Conservation (phyloP, 495 filamentous ascomycete genomes). For the Lophiotrema nucula region DNA sequence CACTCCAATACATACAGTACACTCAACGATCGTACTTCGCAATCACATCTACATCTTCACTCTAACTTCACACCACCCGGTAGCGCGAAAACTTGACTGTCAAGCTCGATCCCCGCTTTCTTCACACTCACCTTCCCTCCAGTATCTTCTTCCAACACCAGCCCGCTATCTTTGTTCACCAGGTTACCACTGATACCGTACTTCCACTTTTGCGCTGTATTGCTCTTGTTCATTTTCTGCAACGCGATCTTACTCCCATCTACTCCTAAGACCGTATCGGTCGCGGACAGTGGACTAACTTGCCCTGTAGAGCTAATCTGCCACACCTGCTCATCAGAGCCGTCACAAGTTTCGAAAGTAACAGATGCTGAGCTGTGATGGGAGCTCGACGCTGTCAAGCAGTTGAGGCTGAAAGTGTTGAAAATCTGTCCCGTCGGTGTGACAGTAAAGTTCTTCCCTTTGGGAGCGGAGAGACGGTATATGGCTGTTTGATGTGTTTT, state of each 20-base stretch:
- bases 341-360: constrained; percentile 6
- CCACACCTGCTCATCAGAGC: constrained; percentile 15
- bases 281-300: constrained; percentile 4
- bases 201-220: constrained; percentile 21
- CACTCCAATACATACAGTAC: too few species aligned
- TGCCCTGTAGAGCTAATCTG: neutral
- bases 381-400: constrained; percentile 2
- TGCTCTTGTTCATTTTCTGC: neutral
- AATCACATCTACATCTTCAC: neutral
- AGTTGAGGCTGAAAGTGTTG: constrained; percentile 29
- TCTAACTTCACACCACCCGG: constrained; percentile 26
- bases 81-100: constrained; percentile 24
- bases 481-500: constrained; percentile 9
- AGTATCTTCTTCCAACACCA: constrained; percentile 9
- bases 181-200: constrained; percentile 25
- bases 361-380: neutral
- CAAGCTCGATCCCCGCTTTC: constrained; percentile 11
- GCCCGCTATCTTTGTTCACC: constrained; percentile 13
- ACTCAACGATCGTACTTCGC: too few species aligned
- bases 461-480: constrained; percentile 6
- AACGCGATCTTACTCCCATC: constrained; percentile 3
- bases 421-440: constrained; percentile 26
- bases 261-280: constrained; percentile 6
- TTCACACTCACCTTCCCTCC: neutral
- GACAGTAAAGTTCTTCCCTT: neutral